Conservation (phyloP, 352 stramenopile species). For the Pythium dissimile region DNA sequence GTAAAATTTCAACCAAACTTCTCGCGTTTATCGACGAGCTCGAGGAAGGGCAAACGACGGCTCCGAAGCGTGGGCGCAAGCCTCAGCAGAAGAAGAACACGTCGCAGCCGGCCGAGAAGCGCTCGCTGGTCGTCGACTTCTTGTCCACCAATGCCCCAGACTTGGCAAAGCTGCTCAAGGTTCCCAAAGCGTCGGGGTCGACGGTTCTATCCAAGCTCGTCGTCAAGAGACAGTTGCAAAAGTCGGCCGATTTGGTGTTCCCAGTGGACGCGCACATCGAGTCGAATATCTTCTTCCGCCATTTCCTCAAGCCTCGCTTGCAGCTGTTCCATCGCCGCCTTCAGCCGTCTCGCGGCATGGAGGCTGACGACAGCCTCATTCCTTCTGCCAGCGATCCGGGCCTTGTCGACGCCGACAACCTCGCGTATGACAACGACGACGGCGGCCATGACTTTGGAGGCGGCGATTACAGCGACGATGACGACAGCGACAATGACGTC, state of each 20-base stretch:
- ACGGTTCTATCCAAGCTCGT: slow-evolving; percentile 51
- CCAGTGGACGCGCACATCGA: slow-evolving; percentile 77
- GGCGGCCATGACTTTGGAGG: slow-evolving; percentile 24
- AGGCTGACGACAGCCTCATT: slow-evolving; percentile 9
- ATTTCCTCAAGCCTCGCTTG: slow-evolving; percentile 75
- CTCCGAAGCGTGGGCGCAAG: slow-evolving; percentile 18
- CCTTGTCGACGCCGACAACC: slow-evolving; percentile 12
- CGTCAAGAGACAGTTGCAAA: slow-evolving; percentile 45
- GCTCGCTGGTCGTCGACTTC: slow-evolving; percentile 50
- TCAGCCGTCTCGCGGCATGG: slow-evolving; percentile 11
- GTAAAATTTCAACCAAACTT: slow-evolving; percentile 44
- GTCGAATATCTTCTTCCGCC: slow-evolving; percentile 60
- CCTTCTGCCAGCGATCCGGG: slow-evolving; percentile 18
- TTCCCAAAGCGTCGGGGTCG: slow-evolving; percentile 27
- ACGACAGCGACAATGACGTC: slow-evolving; percentile 38
- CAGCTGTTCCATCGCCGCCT: slow-evolving; percentile 49
- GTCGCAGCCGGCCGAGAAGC: slow-evolving; percentile 34
- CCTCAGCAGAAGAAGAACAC: slow-evolving; percentile 10
- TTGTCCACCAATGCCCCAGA: slow-evolving; percentile 43
- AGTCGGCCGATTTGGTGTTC: slow-evolving; percentile 63
- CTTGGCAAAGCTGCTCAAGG: slow-evolving; percentile 41
- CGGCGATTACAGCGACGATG: slow-evolving; percentile 18
- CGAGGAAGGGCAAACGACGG: slow-evolving; percentile 18
- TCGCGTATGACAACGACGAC: slow-evolving; percentile 18
- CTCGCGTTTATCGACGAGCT: slow-evolving; percentile 23